Evolutionary conservation across 345 rosid genomes (phyloP), one percentile per base, ranked within the genome.

Genomic region (Geranium brycei): DNA sequence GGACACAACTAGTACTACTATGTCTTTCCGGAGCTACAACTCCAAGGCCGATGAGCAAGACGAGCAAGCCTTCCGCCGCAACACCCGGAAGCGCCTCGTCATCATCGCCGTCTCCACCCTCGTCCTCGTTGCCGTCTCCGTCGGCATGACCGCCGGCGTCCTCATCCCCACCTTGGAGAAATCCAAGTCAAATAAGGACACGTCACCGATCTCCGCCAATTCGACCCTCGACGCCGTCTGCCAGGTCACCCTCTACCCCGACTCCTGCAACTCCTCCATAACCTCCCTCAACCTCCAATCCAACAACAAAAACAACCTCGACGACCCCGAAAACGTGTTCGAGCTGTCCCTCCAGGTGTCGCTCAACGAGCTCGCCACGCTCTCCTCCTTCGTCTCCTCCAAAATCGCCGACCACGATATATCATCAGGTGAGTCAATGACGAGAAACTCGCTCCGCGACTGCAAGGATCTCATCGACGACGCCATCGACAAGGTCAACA

Each of bases 401-500:
- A 63, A 64, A 7, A 59, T 18, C 4, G 47, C 7, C 7, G 31
- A 55, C 12, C 31, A 13, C 11, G 28, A 18, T 57, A 64, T 13
- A 19, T 51, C 30, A 17, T 60, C 5, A 66, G 17, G 15, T 56
- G 69, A 4, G 71, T 47, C 3, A 3, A 47, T 47, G 13, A 13
- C 15, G 53, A 47, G 15, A 13, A 47, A 47, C 13, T 47, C 76
- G 19, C 51, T 75, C 70, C 31, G 19, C 0, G 63, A 59, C 6
- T 76, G 77, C 35, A 62, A 65, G 38, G 62, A 18, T 8, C 71
- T 80, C 13, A 38, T 75, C 16, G 12, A n/a, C 3, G 75, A 66
- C 8, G 82, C 80, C 32, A 38, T 62, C 19, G 73, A 19, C 38
- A 71, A 58, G 1, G 65, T 81, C 76, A 63, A 72, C 55, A 80